Conservation (phyloP, 2,329 filamentous ascomycete genomes). For the Blumeria graminis region DNA sequence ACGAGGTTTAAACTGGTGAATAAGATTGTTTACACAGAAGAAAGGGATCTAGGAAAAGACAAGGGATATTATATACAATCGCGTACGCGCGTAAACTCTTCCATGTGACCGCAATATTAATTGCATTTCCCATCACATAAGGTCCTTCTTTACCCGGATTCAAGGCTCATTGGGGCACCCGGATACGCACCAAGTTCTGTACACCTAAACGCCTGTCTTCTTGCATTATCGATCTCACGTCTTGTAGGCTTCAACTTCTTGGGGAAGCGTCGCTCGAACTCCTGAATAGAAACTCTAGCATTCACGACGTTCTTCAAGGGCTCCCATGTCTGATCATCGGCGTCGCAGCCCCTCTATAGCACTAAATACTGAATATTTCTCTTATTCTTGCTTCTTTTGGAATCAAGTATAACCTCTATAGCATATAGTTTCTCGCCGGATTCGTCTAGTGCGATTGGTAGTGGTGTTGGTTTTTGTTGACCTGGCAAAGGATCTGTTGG, state of each 20-base stretch:
- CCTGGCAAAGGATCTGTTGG: not conserved
- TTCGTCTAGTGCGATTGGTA: not conserved
- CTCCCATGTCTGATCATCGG: not conserved
- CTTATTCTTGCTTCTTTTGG: not conserved
- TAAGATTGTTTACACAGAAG: no score
- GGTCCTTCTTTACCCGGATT: not conserved
- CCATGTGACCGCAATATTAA: not conserved
- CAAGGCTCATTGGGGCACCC: not conserved
- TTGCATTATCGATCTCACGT: not conserved
- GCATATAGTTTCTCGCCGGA: not conserved
- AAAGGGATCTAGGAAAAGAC: no score
- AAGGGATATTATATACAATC: not conserved
- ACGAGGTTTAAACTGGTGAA: no score
- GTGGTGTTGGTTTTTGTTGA: not conserved
- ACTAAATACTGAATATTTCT: not conserved
- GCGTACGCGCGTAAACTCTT: not conserved
- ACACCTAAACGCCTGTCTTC: not conserved
- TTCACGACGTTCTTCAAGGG: slow-evolving; percentile 1
- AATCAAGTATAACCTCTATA: not conserved
- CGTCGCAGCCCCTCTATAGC: not conserved
- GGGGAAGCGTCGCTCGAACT: slow-evolving; percentile 1
- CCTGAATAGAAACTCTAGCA: not conserved
- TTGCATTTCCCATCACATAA: not conserved
- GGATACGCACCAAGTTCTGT: not conserved
- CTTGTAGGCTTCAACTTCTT: not conserved